Percentiles rank a stretch among this genome's conserved stretches.
Evolutionary conservation across 306 rosid species (phyloP).

Genomic region (Acacia acuminata): DNA sequence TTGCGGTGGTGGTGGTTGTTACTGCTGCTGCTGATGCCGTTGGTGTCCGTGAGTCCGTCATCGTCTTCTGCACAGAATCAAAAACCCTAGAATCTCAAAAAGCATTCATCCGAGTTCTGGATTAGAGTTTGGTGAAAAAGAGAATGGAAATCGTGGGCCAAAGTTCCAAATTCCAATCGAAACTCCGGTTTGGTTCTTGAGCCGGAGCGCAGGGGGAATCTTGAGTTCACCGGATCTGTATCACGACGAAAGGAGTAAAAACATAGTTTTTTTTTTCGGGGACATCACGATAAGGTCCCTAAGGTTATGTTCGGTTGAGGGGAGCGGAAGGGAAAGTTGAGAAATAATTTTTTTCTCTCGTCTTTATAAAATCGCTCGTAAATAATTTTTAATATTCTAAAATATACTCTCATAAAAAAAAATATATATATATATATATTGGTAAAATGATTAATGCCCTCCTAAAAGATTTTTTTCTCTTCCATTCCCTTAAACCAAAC

Average conservation of each 20-base stretch:
- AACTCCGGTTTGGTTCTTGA: not conserved
- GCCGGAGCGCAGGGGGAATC: not conserved
- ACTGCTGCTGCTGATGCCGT: slow-evolving; percentile 33
- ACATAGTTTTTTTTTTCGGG: no score
- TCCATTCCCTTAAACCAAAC: no score
- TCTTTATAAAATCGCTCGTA: no score
- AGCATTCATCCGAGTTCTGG: slow-evolving; percentile 16
- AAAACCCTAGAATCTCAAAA: slow-evolving; percentile 47
- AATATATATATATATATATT: no score
- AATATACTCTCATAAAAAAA: no score
- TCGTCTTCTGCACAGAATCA: slow-evolving; percentile 16
- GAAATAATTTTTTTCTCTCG: no score
- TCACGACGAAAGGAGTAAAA: not conserved
- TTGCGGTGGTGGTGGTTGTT: slow-evolving; percentile 18
- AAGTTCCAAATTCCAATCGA: not conserved
- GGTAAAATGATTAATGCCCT: no score
- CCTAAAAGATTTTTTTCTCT: no score
- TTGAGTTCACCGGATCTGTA: not conserved
- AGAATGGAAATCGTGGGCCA: not conserved
- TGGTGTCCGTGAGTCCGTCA: slow-evolving; percentile 37
- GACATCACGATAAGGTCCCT: no score
- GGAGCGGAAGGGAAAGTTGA: no score
- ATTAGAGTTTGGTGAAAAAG: not conserved
- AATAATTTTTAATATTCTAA: no score
- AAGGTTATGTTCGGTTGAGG: no score